A percentile compares a stretch with the other conserved stretches of the same genome.
These are phyloP conservation scores for Ophiostoma sp. DNA, from an alignment of 2,329 filamentous ascomycete genomes.

Conservation along the genomic window DNA sequence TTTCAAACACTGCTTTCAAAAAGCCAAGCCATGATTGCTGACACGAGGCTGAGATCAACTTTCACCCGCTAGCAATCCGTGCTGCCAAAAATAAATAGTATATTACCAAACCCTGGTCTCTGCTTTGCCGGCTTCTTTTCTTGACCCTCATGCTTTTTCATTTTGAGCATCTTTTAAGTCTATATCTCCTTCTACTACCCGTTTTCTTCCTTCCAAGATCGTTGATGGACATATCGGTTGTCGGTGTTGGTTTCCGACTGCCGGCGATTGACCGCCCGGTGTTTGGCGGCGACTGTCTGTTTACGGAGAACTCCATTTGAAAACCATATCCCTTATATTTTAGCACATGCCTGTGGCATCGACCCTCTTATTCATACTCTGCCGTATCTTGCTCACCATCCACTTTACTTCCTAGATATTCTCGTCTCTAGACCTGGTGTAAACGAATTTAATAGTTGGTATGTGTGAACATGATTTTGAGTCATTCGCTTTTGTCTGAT, in stretches of 20 bases:
- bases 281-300: neutral
- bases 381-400: neutral
- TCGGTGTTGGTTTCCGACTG: neutral
- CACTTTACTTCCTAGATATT: constrained; percentile 13
- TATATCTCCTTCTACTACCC: neutral
- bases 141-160: neutral
- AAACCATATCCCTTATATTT: neutral
- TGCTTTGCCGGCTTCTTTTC: constrained; percentile 4
- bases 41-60: neutral
- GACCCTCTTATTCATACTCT: neutral
- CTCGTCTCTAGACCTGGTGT: neutral
- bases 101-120: neutral
- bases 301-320: neutral
- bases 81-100: neutral
- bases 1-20: no score
- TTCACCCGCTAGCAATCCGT: neutral
- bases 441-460: no score
- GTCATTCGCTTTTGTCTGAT: neutral
- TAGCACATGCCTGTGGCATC: neutral
- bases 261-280: neutral
- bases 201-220: neutral
- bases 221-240: neutral
- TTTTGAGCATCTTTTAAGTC: neutral
- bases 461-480: neutral
- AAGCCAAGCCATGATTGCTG: no score